Base-by-base conservation (phyloP, 805 yeast species). In the Candida sakaeoensis region DNA sequence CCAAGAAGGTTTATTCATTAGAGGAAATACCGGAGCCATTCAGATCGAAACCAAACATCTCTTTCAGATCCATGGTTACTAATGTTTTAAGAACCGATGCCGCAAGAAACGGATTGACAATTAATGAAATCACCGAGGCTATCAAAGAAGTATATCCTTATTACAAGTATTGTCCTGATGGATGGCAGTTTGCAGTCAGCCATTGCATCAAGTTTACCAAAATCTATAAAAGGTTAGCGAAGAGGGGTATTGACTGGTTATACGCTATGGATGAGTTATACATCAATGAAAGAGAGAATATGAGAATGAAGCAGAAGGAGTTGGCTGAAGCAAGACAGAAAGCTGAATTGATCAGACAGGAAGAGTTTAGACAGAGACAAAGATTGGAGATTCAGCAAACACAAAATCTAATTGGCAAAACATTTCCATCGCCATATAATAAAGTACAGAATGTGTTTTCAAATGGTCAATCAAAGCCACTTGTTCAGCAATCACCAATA, bases 161-260 rank as follows among this genome's bases (percentile, higher is more conserved):
- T 65, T 93, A 87, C 63, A 77, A 82, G 52, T 91, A 87, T 61
- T 90, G 97, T 53, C 91, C 95, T 0, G 95, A 89, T 59, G 98
- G 98, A 2, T 93, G 99, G 99, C 99, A 93, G 64, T 83, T 86
- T 54, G 80, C 95, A 0, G 95, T 93, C 14, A 76, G 95, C 37
- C 99, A 93, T 63, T 90, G 89, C 52, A 69, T 93, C 28, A 83
- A 91, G 16, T 70, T 88, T 49, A 89, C 89, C 62, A 88, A 87
- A 62, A 81, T 91, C 5, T 93, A 91, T 65, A 53, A 53, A 38
- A 21, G 47, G 54, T 82, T 85, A 12, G 42, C 37, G 39, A 79
- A 88, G 27, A 82, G 84, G 44, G 57, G 45, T 22, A 30, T 45
- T 25, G 96, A 95, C 42, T 90, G 95, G 95, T 65, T 86, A 22